Evolutionary conservation across 805 yeast genomes (phyloP), one percentile per base, ranked within the genome.

Genomic region (Ascoidea rubescens): DNA sequence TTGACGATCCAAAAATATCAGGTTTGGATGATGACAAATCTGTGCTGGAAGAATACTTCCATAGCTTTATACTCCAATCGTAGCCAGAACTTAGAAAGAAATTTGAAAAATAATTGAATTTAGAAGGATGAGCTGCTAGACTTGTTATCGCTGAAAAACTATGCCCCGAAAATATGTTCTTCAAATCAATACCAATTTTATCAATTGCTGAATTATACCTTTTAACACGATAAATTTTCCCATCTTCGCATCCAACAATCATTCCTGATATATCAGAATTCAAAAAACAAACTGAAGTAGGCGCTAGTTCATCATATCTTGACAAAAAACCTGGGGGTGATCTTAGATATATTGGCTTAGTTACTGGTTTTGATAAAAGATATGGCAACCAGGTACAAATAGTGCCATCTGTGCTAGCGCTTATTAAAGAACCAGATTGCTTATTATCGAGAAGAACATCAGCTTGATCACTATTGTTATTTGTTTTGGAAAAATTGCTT

Each of bases 171-270:
- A 53, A 62, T 5, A 60, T 54, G n/a, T 48, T 48, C 2, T 59
- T 46, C 12, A 21, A 16, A 31, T 56, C 60, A 16, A 55, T 37
- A 37, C 43, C 61, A 45, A 58, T 54, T n/a, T 30, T 21, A 51
- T 53, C 3, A 54, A 52, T 50, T 52, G 58, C 21, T 31, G 54
- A 57, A 45, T 62, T 62, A 50, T 60, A 62, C 32, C 62, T 56
- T 45, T 56, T 58, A 5, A 67, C 56, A 21, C 60, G 55, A 56
- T 64, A 66, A n/a, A 67, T 59, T 31, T 57, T 55, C 3, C 71
- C 71, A 54, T 66, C 68, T 51, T 64, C 68, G 47, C 65, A 54
- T 1, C 70, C 71, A 5, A 64, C 55, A 0, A 66, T 14, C 4
- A 65, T 7, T 32, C 53, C 57, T 8, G 62, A 61, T 33, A 55